These are phyloP conservation scores for Firmiana major DNA, from an alignment of 345 rosid species.

Conservation along the genomic window DNA sequence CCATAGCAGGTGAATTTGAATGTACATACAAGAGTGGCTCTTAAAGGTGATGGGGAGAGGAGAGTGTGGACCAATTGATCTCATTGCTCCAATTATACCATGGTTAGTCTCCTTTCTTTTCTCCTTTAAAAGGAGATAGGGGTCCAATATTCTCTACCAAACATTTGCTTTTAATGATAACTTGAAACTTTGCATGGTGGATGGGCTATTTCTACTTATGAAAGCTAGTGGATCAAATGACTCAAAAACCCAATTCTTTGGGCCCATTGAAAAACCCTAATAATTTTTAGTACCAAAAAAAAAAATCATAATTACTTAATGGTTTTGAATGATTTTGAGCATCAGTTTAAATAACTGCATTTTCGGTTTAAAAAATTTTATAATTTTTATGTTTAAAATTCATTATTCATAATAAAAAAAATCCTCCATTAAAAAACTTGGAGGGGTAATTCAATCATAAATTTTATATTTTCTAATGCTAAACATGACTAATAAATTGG, in stretches of 20 bases:
- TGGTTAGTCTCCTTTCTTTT: not conserved
- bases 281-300: no score
- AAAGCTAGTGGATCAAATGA: not conserved
- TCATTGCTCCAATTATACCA: not conserved
- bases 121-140: not conserved
- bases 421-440: no score
- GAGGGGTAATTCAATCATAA: no score
- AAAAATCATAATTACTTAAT: no score
- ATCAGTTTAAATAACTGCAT: no score
- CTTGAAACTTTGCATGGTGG: not conserved
- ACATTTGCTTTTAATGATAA: not conserved
- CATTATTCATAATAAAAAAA: no score
- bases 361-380: no score
- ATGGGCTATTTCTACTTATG: not conserved
- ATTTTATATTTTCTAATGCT: no score
- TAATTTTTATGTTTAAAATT: no score
- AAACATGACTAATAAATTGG: no score
- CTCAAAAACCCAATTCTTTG: not conserved
- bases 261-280: not conserved
- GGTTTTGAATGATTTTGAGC: no score
- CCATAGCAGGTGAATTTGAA: not conserved
- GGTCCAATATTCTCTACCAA: conserved; percentile 9
- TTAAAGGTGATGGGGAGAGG: not conserved
- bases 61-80: not conserved
- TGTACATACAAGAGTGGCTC: not conserved